phyloP scores from a whole-genome alignment of 2,329 filamentous ascomycete genomes.

The Colletotrichum tropicale region DNA sequence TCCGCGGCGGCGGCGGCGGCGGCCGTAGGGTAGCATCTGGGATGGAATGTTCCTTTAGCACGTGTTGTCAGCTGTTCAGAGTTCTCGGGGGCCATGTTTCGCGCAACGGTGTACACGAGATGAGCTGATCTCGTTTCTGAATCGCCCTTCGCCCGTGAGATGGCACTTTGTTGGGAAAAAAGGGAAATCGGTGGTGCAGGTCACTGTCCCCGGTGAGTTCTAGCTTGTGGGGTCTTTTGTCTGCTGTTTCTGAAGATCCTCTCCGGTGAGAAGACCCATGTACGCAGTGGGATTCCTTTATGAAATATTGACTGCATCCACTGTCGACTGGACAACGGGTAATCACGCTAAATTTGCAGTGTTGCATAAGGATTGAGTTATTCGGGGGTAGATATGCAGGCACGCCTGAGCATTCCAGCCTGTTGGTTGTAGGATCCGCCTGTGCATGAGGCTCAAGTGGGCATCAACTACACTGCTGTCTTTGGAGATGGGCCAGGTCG shows the following conservation, averaged over 20 bases:
- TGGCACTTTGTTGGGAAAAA: not conserved
- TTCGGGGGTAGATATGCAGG: not conserved
- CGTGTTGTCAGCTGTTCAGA: not conserved
- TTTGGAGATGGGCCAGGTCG: not conserved
- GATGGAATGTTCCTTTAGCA: not conserved
- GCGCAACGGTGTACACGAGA: not conserved
- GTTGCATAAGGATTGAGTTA: not conserved
- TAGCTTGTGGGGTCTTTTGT: constrained; percentile 4
- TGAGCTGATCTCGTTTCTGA: not conserved
- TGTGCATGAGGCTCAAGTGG: not conserved
- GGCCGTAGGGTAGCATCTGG: not conserved
- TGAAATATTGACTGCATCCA: not conserved
- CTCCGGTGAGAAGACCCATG: not conserved
- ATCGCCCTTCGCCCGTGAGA: not conserved
- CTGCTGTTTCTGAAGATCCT: constrained; percentile 3
- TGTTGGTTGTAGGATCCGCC: not conserved
- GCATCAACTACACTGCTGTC: not conserved
- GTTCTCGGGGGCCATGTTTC: not conserved
- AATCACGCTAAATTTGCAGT: too few relatives aligned
- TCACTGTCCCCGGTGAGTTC: not conserved
- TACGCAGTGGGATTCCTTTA: not conserved
- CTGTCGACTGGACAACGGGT: constrained; percentile 10
- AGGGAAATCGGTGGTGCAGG: not conserved
- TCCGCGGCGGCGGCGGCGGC: not conserved
- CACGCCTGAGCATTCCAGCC: not conserved